Base-by-base conservation (phyloP, 169 alveolate species). In the Theileria equi region DNA sequence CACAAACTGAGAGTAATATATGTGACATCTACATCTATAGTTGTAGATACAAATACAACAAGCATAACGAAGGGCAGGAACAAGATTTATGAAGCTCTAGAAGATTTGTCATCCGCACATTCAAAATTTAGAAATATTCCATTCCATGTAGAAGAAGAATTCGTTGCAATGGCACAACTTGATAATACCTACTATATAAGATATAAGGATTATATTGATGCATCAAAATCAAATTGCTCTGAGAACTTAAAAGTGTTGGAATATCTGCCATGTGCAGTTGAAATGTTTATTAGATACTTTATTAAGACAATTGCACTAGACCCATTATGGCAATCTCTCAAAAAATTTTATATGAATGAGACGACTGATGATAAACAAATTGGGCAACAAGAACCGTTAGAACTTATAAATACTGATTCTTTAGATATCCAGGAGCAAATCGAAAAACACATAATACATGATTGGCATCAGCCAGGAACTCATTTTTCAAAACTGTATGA, bases 381-480 rank as follows among this genome's bases (percentile, higher is more conserved):
- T 54, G 60, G 66, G 26, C 29, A 50, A 44, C 1, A 40, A 3
- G 84, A 74, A 41, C 84, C 84, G 25, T 28, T 16, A 54, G 65
- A 26, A 2, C 63, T 74, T 28, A 31, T 74, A 23, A 48, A 31
- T 11, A n/a, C 62, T 17, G 80, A 74, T 32, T 49, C 29, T 35
- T 26, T 11, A 25, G 64, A 58, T 32, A 55, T 74, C 35, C 6
- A 25, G 16, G 65, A 74, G 48, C 52, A 64, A 32, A 52, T 84
- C 23, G 86, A 84, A 53, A 61, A 72, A 41, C 58, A 65, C 21
- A 41, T 84, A 38, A 72, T 73, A 32, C 61, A 80, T 36, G 78
- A 80, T 36, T 84, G 91, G 91, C 60, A 77, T 48, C 86, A 80
- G 66, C 91, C 91, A 6, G 91, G 91, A 47, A 26, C 34, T 53